These are phyloP conservation scores for Hericium coralloides DNA, from an alignment of 768 basidiomycete genomes.

Conservation along the genomic window DNA sequence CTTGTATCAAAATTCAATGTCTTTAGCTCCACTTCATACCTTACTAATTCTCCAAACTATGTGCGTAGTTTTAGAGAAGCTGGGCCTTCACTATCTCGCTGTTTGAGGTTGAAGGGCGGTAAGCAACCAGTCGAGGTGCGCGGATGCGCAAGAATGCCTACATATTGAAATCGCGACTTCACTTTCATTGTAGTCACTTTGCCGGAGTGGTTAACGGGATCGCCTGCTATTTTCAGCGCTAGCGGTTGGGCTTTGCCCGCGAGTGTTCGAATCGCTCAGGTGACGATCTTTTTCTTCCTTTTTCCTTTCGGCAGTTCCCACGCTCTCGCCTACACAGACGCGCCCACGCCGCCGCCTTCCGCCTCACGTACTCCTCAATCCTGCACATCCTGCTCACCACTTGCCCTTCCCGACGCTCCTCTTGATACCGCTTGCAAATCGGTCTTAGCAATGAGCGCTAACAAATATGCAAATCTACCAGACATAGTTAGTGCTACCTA, in stretches of 20 bases:
- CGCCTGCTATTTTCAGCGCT: slow-evolving; percentile 28
- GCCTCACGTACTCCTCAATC: neutral
- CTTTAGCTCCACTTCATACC: too few species aligned
- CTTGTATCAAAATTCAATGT: too few species aligned
- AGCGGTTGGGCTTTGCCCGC: slow-evolving; percentile 26
- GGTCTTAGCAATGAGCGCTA: slow-evolving; percentile 16
- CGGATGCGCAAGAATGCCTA: too few species aligned
- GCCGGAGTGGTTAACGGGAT: slow-evolving; percentile 86
- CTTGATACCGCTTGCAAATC: neutral
- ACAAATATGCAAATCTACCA: slow-evolving; percentile 85
- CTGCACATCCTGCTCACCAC: neutral
- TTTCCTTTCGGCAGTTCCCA: neutral
- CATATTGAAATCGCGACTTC: too few species aligned
- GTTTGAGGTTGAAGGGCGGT: too few species aligned
- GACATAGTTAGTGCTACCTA: slow-evolving; percentile 66
- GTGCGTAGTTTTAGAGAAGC: too few species aligned
- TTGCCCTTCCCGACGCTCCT: neutral
- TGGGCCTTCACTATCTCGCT: too few species aligned
- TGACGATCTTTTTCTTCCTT: slow-evolving; percentile 14
- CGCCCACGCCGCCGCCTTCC: neutral
- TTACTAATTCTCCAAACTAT: too few species aligned
- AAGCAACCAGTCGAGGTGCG: too few species aligned
- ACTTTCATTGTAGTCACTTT: slow-evolving; percentile 48
- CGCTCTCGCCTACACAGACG: neutral
- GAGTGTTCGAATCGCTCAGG: slow-evolving; percentile 26